These are phyloP conservation scores for Eucalyptus urophylla DNA, from an alignment of 345 rosid genomes.

Conservation along the genomic window DNA sequence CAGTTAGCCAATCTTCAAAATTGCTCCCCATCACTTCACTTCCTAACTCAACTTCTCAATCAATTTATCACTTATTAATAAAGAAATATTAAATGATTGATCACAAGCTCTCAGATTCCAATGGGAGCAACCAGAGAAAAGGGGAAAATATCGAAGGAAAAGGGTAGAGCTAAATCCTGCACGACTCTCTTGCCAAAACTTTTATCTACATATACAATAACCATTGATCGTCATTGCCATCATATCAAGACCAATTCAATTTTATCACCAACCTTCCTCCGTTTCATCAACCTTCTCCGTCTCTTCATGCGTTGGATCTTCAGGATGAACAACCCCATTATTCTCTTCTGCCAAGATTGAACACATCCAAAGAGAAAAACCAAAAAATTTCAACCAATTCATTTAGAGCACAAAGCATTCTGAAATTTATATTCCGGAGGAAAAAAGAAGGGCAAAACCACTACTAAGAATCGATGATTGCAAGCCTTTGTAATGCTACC, in stretches of 20 bases:
- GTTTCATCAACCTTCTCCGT: not conserved
- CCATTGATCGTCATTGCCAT: not conserved
- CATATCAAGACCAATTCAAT: not conserved
- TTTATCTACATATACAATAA: not conserved
- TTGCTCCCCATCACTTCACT: not conserved
- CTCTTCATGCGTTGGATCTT: not conserved
- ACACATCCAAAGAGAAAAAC: not conserved
- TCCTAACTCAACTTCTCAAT: not conserved
- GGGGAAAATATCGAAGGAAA: not conserved
- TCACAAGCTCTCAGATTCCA: not conserved
- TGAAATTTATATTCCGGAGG: not conserved
- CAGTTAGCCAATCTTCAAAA: not conserved
- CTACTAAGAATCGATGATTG: not conserved
- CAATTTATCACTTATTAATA: not conserved
- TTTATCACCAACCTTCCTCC: slow-evolving; percentile 1
- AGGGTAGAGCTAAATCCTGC: not conserved
- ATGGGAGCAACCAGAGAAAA: not conserved
- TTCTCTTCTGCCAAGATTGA: not conserved
- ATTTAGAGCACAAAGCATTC: not conserved
- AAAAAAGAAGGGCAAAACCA: not conserved
- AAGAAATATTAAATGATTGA: not conserved
- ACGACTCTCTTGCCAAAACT: not conserved
- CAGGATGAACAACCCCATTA: slow-evolving; percentile 3
- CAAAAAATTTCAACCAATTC: not conserved
- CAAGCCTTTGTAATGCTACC: not conserved